Evolutionary conservation across 495 filamentous ascomycete genomes (phyloP), one percentile per base, ranked within the genome.

Genomic region (Podospora fimiseda): DNA sequence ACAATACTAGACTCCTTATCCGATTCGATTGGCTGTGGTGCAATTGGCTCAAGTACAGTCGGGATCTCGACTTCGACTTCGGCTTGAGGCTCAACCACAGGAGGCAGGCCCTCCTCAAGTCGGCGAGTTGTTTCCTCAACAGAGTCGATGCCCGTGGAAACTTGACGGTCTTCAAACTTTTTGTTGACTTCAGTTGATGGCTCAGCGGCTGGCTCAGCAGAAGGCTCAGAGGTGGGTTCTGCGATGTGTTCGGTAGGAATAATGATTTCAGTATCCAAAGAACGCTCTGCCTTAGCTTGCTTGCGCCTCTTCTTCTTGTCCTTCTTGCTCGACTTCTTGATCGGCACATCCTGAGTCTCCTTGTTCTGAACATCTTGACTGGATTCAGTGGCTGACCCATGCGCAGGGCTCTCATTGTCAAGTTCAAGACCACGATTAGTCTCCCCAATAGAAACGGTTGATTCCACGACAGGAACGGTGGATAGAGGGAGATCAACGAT

Each of bases 271-370:
- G 41, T 7, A 40, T 43, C 57, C 37, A 59, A 51, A 37, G 45
- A 45, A 20, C 18, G 40, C 13, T 41, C 57, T 36, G 61, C 52
- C 21, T 42, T 46, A 60, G 55, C 23, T 39, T 68, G 54, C 41
- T 55, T 49, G 24, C 33, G 56, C 8, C 24, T 53, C 55, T 64
- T 60, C 43, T 52, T 62, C 47, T 62, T 64, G 42, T 59, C 59
- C 30, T 57, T 55, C 51, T 65, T 66, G 57, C 56, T 63, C 4
- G 18, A 9, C 41, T 43, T 43, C 33, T 37, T 37, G 33, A 27
- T 46, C 33, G 33, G 14, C 13, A 38, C 9, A 27, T 55, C 50
- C 21, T 4, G 37, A 6, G 18, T 3, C 9, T 48, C 46, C 21
- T 48, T 30, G 24, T 3, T 3, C 6, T 22, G 20, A 13, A 27